phyloP scores from a whole-genome alignment of 306 rosid genomes.

The Delonix regia region DNA sequence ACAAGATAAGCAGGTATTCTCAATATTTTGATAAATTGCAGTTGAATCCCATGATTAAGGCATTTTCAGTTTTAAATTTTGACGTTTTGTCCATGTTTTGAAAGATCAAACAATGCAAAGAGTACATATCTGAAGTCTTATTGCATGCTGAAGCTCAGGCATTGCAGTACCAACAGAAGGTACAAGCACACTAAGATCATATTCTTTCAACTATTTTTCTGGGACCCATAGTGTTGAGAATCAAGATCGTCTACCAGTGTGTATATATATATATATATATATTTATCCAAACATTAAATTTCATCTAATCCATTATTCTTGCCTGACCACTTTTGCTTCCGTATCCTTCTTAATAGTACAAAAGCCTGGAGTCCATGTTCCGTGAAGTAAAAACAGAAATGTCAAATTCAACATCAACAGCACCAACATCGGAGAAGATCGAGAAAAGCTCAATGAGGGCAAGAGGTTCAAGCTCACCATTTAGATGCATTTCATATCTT shows the following conservation, averaged over 20 bases:
- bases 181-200: conserved; percentile 31
- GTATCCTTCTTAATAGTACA: conserved; percentile 64
- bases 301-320: conserved; percentile 32
- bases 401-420: conserved; percentile 51
- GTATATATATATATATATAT: no score
- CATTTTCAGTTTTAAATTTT: conserved; percentile 12
- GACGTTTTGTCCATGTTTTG: conserved; percentile 42
- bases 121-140: conserved; percentile 80
- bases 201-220: conserved; percentile 24
- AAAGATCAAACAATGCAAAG: conserved; percentile 80
- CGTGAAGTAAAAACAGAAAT: conserved; percentile 69
- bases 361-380: conserved; percentile 83
- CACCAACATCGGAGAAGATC: conserved; percentile 47
- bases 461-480: conserved; percentile 93
- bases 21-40: conserved; percentile 16
- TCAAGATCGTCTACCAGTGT: conserved; percentile 2
- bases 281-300: conserved; percentile 7
- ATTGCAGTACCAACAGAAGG: conserved; percentile 93
- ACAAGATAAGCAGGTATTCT: conserved; percentile 70
- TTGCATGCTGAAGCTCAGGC: conserved; percentile 97
- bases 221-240: conserved; percentile 8
- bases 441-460: conserved; percentile 73
- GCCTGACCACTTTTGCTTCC: conserved; percentile 32
- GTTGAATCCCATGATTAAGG: conserved; percentile 1
- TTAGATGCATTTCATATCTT: conserved; percentile 86